Base-by-base conservation (phyloP, 2,329 filamentous ascomycete species). In the Microthyrium microscopicum region DNA sequence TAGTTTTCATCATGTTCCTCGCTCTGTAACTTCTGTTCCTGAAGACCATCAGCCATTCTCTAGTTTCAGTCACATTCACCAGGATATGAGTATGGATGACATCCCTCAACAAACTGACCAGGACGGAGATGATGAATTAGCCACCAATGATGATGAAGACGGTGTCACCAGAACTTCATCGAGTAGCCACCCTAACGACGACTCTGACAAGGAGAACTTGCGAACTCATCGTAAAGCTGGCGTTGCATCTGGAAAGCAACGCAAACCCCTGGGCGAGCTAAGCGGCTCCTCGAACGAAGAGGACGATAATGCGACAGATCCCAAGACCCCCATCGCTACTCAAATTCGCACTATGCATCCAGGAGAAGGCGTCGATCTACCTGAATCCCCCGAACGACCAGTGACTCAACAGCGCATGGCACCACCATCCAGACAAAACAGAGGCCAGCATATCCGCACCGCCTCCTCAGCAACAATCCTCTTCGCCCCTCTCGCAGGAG, bases 61-160 rank as follows among this genome's bases (percentile, higher is more conserved):
- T n/a, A n/a, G n/a, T n/a, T n/a, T n/a, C n/a, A n/a, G n/a, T n/a
- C n/a, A n/a, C n/a, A n/a, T n/a, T n/a, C n/a, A n/a, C n/a, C n/a
- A n/a, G n/a, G n/a, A n/a, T n/a, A 37, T 38, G 7, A 35, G 39
- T 31, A 44, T 50, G 29, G 50, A 61, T 37, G 52, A 65, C 38
- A 41, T 61, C 26, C 57, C 64, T 27, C 65, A 58, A 46, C 73
- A 84, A 37, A 84, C 80, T 0, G 82, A 89, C 46, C 81, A 76
- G 5, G 83, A 92, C 48, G 82, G 83, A 1, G 85, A 94, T 46
- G 85, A 93, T 45, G 85, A 94, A 52, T 61, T 85, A n/a, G 68
- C 80, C 9, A 85, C 79, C 3, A 80, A 84, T 36, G 79, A 83
- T 36, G 78, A 85, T 36, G 72, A 74, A 20, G 61, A 65, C 20